These are phyloP conservation scores for Acanthamoeba royreba DNA, from an alignment of 208 protist species.

Conservation along the genomic window DNA sequence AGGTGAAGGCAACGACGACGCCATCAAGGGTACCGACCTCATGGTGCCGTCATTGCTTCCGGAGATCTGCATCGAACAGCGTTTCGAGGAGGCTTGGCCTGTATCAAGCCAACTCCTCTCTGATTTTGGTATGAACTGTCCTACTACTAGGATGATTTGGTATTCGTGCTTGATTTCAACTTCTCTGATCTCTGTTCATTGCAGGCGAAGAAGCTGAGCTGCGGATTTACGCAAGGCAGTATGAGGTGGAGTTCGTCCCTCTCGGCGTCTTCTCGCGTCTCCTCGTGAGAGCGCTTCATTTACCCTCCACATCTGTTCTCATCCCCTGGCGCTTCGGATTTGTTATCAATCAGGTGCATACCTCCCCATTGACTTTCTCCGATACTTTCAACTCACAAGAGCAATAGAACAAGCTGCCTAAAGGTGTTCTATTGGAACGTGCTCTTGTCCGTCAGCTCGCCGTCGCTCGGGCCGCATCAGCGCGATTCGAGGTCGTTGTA, in stretches of 20 bases:
- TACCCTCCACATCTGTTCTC: not conserved
- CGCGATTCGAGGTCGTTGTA: not conserved
- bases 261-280: not conserved
- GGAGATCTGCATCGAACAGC: not conserved
- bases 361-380: not conserved
- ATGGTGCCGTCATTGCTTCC: not conserved
- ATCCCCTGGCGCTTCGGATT: not conserved
- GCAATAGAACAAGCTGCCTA: not conserved
- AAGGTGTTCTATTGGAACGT: not conserved
- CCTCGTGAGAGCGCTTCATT: not conserved
- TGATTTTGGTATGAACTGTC: too few species aligned
- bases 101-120: not conserved
- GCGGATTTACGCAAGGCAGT: not conserved
- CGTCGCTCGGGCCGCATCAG: not conserved
- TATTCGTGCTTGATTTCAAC: too few species aligned
- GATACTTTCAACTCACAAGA: too few species aligned
- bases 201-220: not conserved
- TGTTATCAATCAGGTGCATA: not conserved
- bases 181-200: too few species aligned
- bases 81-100: not conserved
- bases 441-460: not conserved
- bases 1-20: not conserved
- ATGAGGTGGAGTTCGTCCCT: slow-evolving; percentile 9
- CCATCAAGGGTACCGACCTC: not conserved
- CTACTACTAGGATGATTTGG: too few species aligned